Evolutionary conservation across 148 eudicot species (phyloP).

Genomic region (Amaranthus palmeri): DNA sequence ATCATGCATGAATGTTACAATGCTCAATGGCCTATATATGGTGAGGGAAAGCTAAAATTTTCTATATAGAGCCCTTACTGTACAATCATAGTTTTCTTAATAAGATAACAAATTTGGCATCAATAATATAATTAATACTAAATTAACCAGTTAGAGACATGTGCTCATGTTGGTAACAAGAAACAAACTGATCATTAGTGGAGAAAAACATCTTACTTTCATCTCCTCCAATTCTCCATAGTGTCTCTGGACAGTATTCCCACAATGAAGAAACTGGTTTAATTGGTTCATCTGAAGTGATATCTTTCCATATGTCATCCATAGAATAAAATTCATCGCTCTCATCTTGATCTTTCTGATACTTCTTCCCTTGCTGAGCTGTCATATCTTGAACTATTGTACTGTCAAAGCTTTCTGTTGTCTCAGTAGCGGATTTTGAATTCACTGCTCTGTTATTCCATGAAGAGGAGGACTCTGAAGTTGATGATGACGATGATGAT

Average conservation of each 20-base stretch:
- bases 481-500: constrained; percentile 38
- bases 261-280: constrained; percentile 62
- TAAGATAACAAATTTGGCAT: constrained; percentile 20
- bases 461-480: constrained; percentile 30
- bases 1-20: constrained; percentile 23
- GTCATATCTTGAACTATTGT: constrained; percentile 29
- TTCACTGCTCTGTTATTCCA: constrained; percentile 28
- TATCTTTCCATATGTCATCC: constrained; percentile 96
- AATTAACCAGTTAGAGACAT: constrained; percentile 31
- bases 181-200: constrained; percentile 30
- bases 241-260: constrained; percentile 51
- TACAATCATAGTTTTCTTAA: constrained; percentile 30
- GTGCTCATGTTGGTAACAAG: constrained; percentile 22
- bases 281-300: constrained; percentile 44
- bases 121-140: constrained; percentile 9
- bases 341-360: constrained; percentile 16
- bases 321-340: constrained; percentile 37
- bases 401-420: constrained; percentile 25
- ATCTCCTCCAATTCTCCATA: constrained; percentile 49
- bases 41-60: constrained; percentile 24
- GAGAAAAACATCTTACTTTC: constrained; percentile 41
- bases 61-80: constrained; percentile 25
- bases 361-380: constrained; percentile 31
- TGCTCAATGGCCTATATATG: constrained; percentile 17
- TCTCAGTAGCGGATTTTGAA: constrained; percentile 24